Conservation (phyloP, 352 stramenopile species). For the Globisporangium parvum region DNA sequence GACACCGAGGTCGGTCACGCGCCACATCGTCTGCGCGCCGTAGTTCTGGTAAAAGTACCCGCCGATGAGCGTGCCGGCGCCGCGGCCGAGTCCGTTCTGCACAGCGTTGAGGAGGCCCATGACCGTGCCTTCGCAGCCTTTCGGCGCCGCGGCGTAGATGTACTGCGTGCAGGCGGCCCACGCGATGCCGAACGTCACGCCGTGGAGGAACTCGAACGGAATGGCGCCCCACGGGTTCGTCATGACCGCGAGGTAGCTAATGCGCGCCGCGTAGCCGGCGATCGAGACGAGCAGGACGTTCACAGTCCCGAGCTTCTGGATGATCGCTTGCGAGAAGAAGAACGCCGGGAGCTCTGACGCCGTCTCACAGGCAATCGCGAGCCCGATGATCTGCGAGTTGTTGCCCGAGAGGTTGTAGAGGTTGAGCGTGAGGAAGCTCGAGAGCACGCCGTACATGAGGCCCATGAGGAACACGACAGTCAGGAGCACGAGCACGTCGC, state of each 20-base stretch:
- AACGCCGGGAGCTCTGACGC: constrained; percentile 75
- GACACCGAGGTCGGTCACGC: constrained; percentile 57
- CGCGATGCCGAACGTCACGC: constrained; percentile 62
- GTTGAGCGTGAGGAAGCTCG: constrained; percentile 80
- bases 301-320: constrained; percentile 61
- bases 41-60: constrained; percentile 77
- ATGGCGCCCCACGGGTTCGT: constrained; percentile 74
- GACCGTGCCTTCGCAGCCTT: constrained; percentile 58
- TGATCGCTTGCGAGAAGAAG: constrained; percentile 70
- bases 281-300: constrained; percentile 72
- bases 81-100: constrained; percentile 67
- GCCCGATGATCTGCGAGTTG: constrained; percentile 73
- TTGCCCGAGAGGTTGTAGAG: constrained; percentile 71
- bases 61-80: constrained; percentile 57
- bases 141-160: constrained; percentile 54
- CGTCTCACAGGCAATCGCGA: constrained; percentile 77
- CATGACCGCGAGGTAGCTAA: constrained; percentile 75
- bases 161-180: constrained; percentile 78
- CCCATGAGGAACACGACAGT: constrained; percentile 75
- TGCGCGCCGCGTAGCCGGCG: constrained; percentile 52
- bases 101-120: constrained; percentile 75
- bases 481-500: constrained; percentile 64
- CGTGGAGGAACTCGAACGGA: constrained; percentile 77
- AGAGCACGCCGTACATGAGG: constrained; percentile 76
- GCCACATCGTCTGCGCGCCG: constrained; percentile 59